These are phyloP conservation scores for Cordyceps sp. DNA, from an alignment of 2,329 filamentous ascomycete genomes.

Conservation along the genomic window DNA sequence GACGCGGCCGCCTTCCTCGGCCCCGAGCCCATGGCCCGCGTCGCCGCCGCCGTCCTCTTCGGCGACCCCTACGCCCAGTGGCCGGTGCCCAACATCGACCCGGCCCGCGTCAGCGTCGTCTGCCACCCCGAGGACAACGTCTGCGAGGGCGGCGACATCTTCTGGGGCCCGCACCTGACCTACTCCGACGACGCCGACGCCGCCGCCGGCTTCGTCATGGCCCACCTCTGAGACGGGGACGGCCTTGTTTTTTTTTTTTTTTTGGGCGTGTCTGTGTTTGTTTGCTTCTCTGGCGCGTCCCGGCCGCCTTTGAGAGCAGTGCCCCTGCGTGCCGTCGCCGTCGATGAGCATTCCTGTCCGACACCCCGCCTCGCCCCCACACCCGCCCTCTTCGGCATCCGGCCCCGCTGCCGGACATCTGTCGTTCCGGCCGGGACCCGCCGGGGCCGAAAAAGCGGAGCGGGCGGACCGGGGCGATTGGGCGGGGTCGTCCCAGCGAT, in stretches of 20 bases:
- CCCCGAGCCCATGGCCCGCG: slow-evolving; percentile 7
- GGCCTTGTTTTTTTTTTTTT: background rate
- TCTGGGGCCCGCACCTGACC: slow-evolving; percentile 10
- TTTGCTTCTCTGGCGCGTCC: too few species aligned
- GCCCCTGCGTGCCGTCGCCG: too few species aligned
- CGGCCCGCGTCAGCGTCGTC: slow-evolving; percentile 7
- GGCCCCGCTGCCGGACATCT: too few species aligned
- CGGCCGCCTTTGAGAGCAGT: too few species aligned
- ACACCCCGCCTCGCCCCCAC: too few species aligned
- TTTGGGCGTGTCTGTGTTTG: background rate
- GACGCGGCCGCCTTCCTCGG: slow-evolving; percentile 10
- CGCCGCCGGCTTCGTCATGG: slow-evolving; percentile 9
- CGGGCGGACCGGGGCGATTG: too few species aligned
- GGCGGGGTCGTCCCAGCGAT: too few species aligned
- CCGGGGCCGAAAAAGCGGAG: too few species aligned
- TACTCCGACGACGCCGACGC: slow-evolving; percentile 9
- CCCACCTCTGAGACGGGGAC: slow-evolving; percentile 1
- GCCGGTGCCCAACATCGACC: slow-evolving; percentile 8
- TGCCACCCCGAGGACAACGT: slow-evolving; percentile 13
- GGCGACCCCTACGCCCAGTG: slow-evolving; percentile 11
- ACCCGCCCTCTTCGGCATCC: too few species aligned
- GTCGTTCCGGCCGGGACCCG: too few species aligned
- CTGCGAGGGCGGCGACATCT: slow-evolving; percentile 11
- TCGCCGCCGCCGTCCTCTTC: slow-evolving; percentile 15
- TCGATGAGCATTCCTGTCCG: too few species aligned